phyloP scores from a whole-genome alignment of 2,329 filamentous ascomycete species.

The Fusarium sp. region DNA sequence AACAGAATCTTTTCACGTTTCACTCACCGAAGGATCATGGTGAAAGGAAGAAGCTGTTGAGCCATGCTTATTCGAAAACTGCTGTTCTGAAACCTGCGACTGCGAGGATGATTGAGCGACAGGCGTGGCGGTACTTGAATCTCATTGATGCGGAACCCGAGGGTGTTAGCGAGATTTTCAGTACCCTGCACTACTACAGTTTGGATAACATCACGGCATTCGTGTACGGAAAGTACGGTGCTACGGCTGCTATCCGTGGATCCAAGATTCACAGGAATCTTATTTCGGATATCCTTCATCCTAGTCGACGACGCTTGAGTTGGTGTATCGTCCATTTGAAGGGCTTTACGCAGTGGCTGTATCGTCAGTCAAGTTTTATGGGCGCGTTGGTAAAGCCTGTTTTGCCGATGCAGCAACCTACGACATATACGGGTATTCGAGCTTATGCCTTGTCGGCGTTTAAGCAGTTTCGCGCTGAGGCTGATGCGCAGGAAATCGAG shows the following conservation, averaged over 20 bases:
- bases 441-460: conserved; percentile 25
- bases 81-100: conserved; percentile 46
- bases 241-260: conserved; percentile 25
- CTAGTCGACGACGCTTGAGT: conserved; percentile 27
- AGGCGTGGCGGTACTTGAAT: conserved; percentile 22
- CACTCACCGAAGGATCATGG: conserved; percentile 55
- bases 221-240: conserved; percentile 30
- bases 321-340: conserved; percentile 30
- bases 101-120: conserved; percentile 32
- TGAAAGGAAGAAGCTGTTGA: conserved; percentile 63
- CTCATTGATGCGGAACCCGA: conserved; percentile 19
- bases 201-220: conserved; percentile 33
- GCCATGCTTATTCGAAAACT: conserved; percentile 64
- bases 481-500: not conserved
- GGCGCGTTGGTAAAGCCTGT: not conserved
- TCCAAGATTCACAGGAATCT: conserved; percentile 13
- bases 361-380: conserved; percentile 12
- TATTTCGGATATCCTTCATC: conserved; percentile 35
- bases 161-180: conserved; percentile 31
- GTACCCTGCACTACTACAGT: conserved; percentile 32
- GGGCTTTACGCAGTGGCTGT: conserved; percentile 27
- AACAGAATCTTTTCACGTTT: conserved; percentile 65
- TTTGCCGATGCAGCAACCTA: conserved; percentile 37
- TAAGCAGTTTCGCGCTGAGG: conserved; percentile 14
- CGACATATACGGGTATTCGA: conserved; percentile 32